Base-by-base conservation (phyloP, 2,329 filamentous ascomycete species). In the Ophiosphaerella herpotricha region DNA sequence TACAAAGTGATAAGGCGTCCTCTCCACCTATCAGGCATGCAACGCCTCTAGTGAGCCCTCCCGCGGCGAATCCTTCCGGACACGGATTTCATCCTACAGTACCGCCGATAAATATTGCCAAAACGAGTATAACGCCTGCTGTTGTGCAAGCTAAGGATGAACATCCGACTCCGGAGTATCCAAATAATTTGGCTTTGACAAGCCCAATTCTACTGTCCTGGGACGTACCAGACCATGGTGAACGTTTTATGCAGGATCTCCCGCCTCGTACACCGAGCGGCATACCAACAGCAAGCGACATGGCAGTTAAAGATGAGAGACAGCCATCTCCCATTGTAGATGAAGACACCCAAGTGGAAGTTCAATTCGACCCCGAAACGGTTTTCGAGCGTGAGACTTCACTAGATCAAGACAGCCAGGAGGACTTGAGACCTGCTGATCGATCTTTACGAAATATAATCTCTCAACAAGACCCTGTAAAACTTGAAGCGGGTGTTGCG, bases 401-500 rank as follows among this genome's bases (percentile, higher is more conserved):
- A 8, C 51, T 37, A 26, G 49, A 54, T 5, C 31, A n/a, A 9
- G 46, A 54, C 2, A 31, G 40, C 8, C 42, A 58, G 18, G 33
- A 50, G 26, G 43, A 51, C 13, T 14, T 34, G 4, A 45, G 32
- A 33, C 42, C 57, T 2, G 42, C 48, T 1, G 50, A 65, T 39
- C 53, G 38, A 3, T 48, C 36, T 46, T 61, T 79, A 14, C 63
- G 68, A 35, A 50, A 63, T 24, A 57, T 78, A 12, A 63, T 74
- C 4, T 59, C 64, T 4, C 63, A 72, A 11, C 51, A 64, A 2
- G 50, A 63, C 2, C 64, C 71, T 0, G 61, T 71, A 24, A 60
- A 73, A 11, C 63, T 78, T 1, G 77, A 78, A 50, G 63, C 68
- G 9, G 73, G 71, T 13, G 74, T 79, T 3, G 50, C 67, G 34